phyloP scores from a whole-genome alignment of 352 stramenopile species.

The Globisporangium mamillatum region DNA sequence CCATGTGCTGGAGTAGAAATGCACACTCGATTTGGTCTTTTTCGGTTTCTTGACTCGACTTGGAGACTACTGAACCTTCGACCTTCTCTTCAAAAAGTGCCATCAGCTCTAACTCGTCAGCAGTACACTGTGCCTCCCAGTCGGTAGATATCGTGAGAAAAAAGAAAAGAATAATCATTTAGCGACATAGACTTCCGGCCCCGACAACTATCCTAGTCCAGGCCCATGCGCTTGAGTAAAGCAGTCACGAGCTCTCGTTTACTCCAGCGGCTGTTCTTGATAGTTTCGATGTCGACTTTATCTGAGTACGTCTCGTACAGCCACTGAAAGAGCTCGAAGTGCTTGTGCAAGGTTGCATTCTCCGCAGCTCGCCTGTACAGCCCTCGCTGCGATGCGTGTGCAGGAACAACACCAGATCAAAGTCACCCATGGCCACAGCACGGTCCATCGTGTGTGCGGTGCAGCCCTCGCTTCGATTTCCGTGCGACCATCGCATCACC shows the following conservation, averaged over 20 bases:
- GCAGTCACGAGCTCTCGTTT: too few relatives aligned
- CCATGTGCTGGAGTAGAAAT: neutral
- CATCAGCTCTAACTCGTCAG: neutral
- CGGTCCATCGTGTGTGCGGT: neutral
- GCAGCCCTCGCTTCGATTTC: neutral
- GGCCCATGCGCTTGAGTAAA: neutral
- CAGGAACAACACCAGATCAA: neutral
- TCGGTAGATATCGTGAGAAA: neutral
- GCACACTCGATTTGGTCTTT: neutral
- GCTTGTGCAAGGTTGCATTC: neutral
- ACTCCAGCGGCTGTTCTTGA: neutral
- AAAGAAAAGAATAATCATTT: too few relatives aligned
- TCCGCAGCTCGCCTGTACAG: neutral
- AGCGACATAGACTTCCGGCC: too few relatives aligned
- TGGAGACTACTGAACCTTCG: neutral
- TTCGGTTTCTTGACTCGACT: neutral
- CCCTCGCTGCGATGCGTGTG: neutral
- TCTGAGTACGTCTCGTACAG: neutral
- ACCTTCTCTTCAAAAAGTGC: neutral
- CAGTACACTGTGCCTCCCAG: neutral
- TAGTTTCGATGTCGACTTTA: neutral
- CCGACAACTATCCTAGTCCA: neutral
- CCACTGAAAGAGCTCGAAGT: slow-evolving; percentile 8
- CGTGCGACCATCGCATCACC: neutral
- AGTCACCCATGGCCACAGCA: neutral